These are phyloP conservation scores for Lablab purpureus DNA, from an alignment of 306 rosid species.

Conservation along the genomic window DNA sequence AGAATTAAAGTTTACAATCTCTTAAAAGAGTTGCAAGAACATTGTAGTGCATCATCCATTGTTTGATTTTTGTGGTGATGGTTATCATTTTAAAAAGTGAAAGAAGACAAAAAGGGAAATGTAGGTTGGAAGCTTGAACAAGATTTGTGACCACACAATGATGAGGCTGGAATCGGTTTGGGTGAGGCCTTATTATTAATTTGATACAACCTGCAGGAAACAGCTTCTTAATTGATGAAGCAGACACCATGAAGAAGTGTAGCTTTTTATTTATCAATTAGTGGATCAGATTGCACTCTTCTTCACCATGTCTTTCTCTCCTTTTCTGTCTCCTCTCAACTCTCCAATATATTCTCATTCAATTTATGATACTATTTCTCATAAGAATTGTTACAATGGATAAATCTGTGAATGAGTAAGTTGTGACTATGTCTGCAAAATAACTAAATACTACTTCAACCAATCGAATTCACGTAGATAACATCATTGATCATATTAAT, in stretches of 20 bases:
- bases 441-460: no score
- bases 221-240: constrained; percentile 47
- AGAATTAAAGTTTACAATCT: no score
- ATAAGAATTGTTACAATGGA: constrained; percentile 45
- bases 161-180: constrained; percentile 38
- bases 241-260: constrained; percentile 33
- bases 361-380: no score
- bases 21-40: no score
- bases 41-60: no score
- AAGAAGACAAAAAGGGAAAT: neutral
- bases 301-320: no score
- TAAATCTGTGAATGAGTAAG: no score
- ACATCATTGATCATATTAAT: neutral
- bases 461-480: neutral
- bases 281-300: constrained; percentile 49
- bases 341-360: constrained; percentile 34
- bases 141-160: constrained; percentile 43
- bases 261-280: constrained; percentile 28
- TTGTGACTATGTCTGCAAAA: constrained; percentile 23
- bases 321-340: constrained; percentile 5
- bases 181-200: neutral
- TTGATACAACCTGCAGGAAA: neutral
- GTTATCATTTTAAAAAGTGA: neutral
- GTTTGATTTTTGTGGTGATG: no score
- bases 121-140: neutral